These are phyloP conservation scores for Apiospora kogelbergensis DNA, from an alignment of 2,329 filamentous ascomycete species.

Conservation along the genomic window DNA sequence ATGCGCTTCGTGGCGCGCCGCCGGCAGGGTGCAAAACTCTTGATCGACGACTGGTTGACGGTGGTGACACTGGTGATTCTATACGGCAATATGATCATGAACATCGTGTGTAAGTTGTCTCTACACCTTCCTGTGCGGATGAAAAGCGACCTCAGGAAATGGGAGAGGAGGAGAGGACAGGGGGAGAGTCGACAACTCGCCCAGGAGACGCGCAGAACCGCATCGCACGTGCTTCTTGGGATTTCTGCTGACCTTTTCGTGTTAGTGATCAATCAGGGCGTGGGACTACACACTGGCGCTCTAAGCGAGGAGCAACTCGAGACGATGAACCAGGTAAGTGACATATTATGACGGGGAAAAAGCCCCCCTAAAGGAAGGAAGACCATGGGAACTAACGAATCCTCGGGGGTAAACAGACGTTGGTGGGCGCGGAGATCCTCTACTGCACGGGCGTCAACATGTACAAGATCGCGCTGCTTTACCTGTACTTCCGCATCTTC, in stretches of 20 bases:
- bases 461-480: conserved; percentile 12
- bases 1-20: conserved; percentile 6
- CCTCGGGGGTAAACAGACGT: neutral
- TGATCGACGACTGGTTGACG: conserved; percentile 11
- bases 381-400: neutral
- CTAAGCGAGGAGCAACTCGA: neutral
- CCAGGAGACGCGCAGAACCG: neutral
- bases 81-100: conserved; percentile 2
- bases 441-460: conserved; percentile 11
- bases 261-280: conserved; percentile 7
- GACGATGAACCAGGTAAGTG: neutral
- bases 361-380: too few species aligned
- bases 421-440: conserved; percentile 11
- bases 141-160: neutral
- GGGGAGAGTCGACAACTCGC: neutral
- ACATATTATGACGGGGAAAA: neutral
- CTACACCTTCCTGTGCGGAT: neutral
- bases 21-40: conserved; percentile 5
- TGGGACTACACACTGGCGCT: conserved; percentile 8
- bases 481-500: conserved; percentile 10
- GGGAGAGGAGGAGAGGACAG: neutral
- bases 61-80: neutral
- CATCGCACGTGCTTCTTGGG: neutral
- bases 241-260: neutral
- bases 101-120: conserved; percentile 7